These are phyloP conservation scores for Talaromyces sp. DNA, from an alignment of 2,329 filamentous ascomycete genomes.

Conservation along the genomic window DNA sequence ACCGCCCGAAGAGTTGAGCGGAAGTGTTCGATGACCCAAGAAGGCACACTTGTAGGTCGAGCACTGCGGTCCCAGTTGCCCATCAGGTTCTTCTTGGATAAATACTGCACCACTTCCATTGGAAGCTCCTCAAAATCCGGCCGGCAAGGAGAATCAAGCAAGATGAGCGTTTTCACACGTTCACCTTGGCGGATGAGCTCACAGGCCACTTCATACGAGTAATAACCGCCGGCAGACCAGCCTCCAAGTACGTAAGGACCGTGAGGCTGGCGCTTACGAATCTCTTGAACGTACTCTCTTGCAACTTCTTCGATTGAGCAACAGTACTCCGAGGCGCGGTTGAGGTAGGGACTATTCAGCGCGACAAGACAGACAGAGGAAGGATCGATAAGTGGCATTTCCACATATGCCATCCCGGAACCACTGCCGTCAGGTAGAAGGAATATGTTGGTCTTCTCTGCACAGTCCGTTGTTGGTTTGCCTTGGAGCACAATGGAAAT, in stretches of 20 bases:
- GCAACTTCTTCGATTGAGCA: background rate
- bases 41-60: conserved; percentile 17
- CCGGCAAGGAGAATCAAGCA: conserved; percentile 60
- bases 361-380: conserved; percentile 48
- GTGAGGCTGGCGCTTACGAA: conserved; percentile 31
- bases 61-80: conserved; percentile 31
- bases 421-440: conserved; percentile 48
- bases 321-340: conserved; percentile 2
- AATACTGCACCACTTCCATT: conserved; percentile 1
- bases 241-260: conserved; percentile 58
- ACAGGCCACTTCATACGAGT: conserved; percentile 57
- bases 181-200: conserved; percentile 50
- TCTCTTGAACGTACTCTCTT: conserved; percentile 23
- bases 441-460: conserved; percentile 25
- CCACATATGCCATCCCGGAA: conserved; percentile 39
- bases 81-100: conserved; percentile 40
- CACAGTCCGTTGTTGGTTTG: conserved; percentile 25
- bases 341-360: conserved; percentile 40
- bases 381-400: conserved; percentile 34
- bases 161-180: conserved; percentile 51
- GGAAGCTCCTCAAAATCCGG: background rate
- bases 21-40: conserved; percentile 28
- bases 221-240: conserved; percentile 65
- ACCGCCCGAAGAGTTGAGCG: conserved; percentile 5
- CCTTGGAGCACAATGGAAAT: conserved; percentile 42